These are phyloP conservation scores for Parachlorella kessleri DNA, from an alignment of 139 green algal genomes.

Conservation along the genomic window DNA sequence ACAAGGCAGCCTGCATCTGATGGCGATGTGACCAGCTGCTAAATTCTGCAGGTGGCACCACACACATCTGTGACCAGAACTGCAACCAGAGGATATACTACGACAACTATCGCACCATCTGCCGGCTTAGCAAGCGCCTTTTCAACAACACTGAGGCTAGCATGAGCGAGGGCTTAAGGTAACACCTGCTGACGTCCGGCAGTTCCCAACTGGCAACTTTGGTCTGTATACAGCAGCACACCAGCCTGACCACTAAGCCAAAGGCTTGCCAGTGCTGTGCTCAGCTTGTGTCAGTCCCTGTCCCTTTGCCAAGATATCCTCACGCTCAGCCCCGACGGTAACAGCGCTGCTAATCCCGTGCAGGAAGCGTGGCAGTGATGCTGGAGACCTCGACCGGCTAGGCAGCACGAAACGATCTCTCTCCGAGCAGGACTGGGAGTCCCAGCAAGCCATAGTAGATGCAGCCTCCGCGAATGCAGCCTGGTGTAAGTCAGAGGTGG, in stretches of 20 bases:
- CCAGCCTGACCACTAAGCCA: no score
- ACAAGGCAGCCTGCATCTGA: no score
- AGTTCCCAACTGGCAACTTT: no score
- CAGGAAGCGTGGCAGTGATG: background rate
- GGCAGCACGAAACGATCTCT: background rate
- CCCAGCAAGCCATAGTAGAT: background rate
- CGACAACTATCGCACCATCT: slow-evolving; percentile 37
- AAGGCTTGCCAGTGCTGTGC: no score
- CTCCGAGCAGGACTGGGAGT: background rate
- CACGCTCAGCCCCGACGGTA: background rate
- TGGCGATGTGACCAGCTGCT: no score
- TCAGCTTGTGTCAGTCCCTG: background rate
- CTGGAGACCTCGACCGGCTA: background rate
- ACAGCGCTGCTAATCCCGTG: background rate
- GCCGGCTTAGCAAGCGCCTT: slow-evolving; percentile 25
- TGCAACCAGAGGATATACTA: slow-evolving; percentile 31
- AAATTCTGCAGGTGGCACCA: background rate
- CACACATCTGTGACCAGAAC: background rate
- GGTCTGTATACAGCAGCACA: no score
- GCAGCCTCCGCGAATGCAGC: background rate
- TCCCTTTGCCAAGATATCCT: background rate
- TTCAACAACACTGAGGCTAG: slow-evolving; percentile 11
- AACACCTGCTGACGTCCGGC: background rate
- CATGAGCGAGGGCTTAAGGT: background rate
- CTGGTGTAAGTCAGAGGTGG: background rate